Evolutionary conservation across 768 basidiomycete species (phyloP), one percentile per base, ranked within the genome.

Genomic region (Boletus speciosus): DNA sequence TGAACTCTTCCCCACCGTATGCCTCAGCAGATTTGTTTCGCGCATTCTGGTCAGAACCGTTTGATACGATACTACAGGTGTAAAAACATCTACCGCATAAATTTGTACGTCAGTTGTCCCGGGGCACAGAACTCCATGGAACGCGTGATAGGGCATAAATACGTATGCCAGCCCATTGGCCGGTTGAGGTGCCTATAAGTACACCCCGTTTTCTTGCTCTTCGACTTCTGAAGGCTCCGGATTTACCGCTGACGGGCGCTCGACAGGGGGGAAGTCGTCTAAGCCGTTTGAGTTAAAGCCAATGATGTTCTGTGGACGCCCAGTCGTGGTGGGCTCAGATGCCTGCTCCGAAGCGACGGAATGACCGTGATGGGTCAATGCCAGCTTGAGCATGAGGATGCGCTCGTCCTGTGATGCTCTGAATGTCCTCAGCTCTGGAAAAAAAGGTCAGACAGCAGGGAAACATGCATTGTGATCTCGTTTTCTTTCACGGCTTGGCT

Each of bases 371-470:
- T 84, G 78, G 19, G 72, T 70, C 51, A 90, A 70, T 7, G 85
- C 88, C 61, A 84, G 72, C 66, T 78, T 81, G 48, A 90, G 75
- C 48, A 91, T 88, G 27, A 72, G 71, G 54, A 90, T 81, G 21
- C 90, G 78, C 63, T 93, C 90, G 62, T 86, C 80, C 70, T 92
- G 90, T 8, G 90, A 88, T 7, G 79, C 85, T 57, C 90, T 92
- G 61, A 27, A 58, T 31, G 52, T 29, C 12, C 44, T 68, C 49
- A 61, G 62, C 37, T n/a, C 43, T 37, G 27, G 48, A 41, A 32
- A 47, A 54, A 54, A 42, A 42, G 19, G 15, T 27, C 36, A n/a
- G 32, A 15, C 70, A 78, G 52, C 62, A 85, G n/a, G 40, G 42
- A 52, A 58, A 68, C 67, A 44, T 70, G 66, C 90, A 93, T 88